A percentile compares a stretch with the other conserved stretches of the same genome.
phyloP scores from a whole-genome alignment of 495 filamentous ascomycete genomes.

The Neurospora sp. region DNA sequence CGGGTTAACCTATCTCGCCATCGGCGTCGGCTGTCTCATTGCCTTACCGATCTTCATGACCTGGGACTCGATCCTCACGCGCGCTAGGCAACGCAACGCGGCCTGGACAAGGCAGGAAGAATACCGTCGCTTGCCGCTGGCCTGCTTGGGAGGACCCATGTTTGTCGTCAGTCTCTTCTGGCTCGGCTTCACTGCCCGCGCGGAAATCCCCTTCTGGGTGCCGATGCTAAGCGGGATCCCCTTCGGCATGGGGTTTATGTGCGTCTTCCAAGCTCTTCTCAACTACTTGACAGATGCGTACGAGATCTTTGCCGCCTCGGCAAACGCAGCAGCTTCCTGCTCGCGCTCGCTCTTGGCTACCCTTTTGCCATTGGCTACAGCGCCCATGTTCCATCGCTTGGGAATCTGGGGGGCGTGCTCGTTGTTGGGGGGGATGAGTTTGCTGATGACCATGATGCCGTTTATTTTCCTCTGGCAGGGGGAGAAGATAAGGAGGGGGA shows the following conservation, averaged over 20 bases:
- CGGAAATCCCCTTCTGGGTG: conserved; percentile 49
- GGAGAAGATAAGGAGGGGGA: conserved; percentile 22
- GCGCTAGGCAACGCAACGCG: conserved; percentile 11
- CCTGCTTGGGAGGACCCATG: conserved; percentile 54
- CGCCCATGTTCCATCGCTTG: conserved; percentile 27
- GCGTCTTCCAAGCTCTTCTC: conserved; percentile 42
- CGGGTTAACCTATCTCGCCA: conserved; percentile 38
- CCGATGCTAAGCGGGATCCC: conserved; percentile 54
- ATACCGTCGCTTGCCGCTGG: conserved; percentile 53
- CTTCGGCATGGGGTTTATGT: conserved; percentile 59
- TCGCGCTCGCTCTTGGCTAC: conserved; percentile 54
- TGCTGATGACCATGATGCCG: conserved; percentile 29
- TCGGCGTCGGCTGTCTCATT: conserved; percentile 33
- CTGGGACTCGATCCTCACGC: conserved; percentile 22
- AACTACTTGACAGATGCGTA: conserved; percentile 75
- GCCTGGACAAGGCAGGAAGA: conserved; percentile 42
- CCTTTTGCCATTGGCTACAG: conserved; percentile 40
- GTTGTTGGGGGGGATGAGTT: conserved; percentile 27
- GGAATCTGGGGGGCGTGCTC: conserved; percentile 29
- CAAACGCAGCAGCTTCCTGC: conserved; percentile 54
- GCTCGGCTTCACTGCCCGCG: conserved; percentile 56
- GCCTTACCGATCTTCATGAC: conserved; percentile 44
- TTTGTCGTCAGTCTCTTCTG: conserved; percentile 58
- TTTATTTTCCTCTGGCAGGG: conserved; percentile 35
- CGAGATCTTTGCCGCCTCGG: conserved; percentile 59